phyloP scores from a whole-genome alignment of 768 basidiomycete species.

The Tulasnella calospora region DNA sequence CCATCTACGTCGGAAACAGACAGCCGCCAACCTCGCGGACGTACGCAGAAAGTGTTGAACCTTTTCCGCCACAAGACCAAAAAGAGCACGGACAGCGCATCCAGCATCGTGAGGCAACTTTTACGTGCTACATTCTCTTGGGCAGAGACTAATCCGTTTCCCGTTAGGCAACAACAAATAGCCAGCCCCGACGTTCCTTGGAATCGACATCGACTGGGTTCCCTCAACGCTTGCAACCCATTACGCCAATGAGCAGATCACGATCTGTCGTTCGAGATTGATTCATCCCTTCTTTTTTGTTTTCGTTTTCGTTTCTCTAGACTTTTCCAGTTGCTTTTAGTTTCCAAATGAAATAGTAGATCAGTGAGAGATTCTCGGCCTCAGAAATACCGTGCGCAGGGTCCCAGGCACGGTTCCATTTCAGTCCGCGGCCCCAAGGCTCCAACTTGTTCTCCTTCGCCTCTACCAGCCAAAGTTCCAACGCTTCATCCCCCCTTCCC shows the following conservation, averaged over 20 bases:
- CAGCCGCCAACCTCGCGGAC: neutral
- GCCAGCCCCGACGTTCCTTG: neutral
- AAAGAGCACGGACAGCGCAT: conserved; percentile 11
- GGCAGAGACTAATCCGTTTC: neutral
- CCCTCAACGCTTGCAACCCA: neutral
- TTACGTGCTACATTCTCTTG: neutral
- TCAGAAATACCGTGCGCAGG: neutral
- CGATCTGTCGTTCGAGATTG: conserved; percentile 1
- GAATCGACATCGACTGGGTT: neutral
- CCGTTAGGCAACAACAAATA: neutral
- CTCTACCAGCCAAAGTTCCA: neutral
- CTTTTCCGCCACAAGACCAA: conserved; percentile 3
- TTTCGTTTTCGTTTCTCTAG: neutral
- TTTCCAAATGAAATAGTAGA: too few species aligned
- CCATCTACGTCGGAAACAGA: neutral
- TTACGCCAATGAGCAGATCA: neutral
- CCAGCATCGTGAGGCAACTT: neutral
- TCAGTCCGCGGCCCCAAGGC: neutral
- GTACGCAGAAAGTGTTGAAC: neutral
- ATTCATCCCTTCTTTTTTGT: neutral
- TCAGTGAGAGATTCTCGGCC: neutral
- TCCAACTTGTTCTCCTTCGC: neutral
- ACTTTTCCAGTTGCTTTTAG: neutral
- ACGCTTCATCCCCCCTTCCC: neutral
- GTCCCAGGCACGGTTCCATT: neutral